Evolutionary conservation across 805 yeast genomes (phyloP).

Genomic region (Kuraishia ogatae): DNA sequence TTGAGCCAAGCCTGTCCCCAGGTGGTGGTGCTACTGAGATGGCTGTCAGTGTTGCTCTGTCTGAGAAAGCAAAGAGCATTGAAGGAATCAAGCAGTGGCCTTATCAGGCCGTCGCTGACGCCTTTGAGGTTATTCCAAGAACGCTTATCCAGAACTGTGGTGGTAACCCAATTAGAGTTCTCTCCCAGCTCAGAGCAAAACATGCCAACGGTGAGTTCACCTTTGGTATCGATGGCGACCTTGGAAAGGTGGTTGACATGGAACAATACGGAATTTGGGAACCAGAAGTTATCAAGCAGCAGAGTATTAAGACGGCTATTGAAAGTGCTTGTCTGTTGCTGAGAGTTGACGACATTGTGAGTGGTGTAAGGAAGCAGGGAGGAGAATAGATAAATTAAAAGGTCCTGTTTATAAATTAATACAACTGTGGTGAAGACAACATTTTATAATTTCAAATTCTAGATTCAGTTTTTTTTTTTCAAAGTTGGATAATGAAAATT

Average conservation of each 20-base stretch:
- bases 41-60: constrained; percentile 86
- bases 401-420: not conserved
- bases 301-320: constrained; percentile 93
- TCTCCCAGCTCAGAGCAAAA: constrained; percentile 89
- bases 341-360: constrained; percentile 95
- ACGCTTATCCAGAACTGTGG: constrained; percentile 97
- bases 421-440: not conserved
- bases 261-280: constrained; percentile 96
- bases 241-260: constrained; percentile 94
- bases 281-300: constrained; percentile 97
- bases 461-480: too few species aligned
- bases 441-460: too few species aligned
- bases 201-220: constrained; percentile 87
- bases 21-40: constrained; percentile 99
- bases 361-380: constrained; percentile 54
- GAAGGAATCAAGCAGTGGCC: constrained; percentile 99
- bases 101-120: constrained; percentile 97
- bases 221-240: constrained; percentile 91
- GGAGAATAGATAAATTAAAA: not conserved
- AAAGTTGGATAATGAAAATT: too few species aligned
- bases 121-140: constrained; percentile 97
- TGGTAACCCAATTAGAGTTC: constrained; percentile 84
- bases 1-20: constrained; percentile 91
- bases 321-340: constrained; percentile 92
- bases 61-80: constrained; percentile 84